These are phyloP conservation scores for Borovskyia barvae DNA, from an alignment of 208 protist species.

Conservation along the genomic window DNA sequence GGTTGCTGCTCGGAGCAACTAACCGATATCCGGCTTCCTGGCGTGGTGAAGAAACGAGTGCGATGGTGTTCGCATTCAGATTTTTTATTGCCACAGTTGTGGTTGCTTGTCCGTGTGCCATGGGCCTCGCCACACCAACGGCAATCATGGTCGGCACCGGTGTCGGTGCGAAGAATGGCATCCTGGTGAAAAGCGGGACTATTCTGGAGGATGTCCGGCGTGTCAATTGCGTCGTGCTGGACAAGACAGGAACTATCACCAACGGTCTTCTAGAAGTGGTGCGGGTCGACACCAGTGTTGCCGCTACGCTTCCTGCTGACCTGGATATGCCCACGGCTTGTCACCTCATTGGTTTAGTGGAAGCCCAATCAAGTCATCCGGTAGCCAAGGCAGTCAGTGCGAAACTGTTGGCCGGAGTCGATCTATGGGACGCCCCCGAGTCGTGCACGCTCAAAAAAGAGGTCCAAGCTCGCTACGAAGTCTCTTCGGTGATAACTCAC, in stretches of 20 bases:
- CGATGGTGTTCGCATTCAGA: conserved; percentile 86
- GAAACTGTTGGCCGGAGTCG: conserved; percentile 10
- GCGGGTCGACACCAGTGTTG: conserved; percentile 9
- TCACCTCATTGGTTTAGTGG: conserved; percentile 41
- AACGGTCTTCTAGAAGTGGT: conserved; percentile 85
- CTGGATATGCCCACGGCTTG: conserved; percentile 13
- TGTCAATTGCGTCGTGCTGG: conserved; percentile 89
- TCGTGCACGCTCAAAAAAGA: too few relatives aligned
- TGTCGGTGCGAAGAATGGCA: conserved; percentile 85
- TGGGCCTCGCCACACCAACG: conserved; percentile 96
- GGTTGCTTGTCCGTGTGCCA: conserved; percentile 96
- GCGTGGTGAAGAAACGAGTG: conserved; percentile 32
- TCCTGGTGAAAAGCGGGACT: conserved; percentile 94
- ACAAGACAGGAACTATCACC: conserved; percentile 99
- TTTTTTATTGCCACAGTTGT: conserved; percentile 95
- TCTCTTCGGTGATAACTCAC: conserved; percentile 41
- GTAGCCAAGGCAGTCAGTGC: conserved; percentile 79
- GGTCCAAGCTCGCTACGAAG: conserved; percentile 13
- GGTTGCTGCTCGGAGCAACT: conserved; percentile 74
- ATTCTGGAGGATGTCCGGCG: conserved; percentile 85
- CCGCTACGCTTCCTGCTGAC: neutral
- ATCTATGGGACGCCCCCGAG: neutral
- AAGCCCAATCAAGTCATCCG: conserved; percentile 84
- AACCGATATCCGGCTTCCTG: conserved; percentile 66
- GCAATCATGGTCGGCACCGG: conserved; percentile 97